phyloP scores from a whole-genome alignment of 176 grass and related monocot genomes.

The Themeda triandra region DNA sequence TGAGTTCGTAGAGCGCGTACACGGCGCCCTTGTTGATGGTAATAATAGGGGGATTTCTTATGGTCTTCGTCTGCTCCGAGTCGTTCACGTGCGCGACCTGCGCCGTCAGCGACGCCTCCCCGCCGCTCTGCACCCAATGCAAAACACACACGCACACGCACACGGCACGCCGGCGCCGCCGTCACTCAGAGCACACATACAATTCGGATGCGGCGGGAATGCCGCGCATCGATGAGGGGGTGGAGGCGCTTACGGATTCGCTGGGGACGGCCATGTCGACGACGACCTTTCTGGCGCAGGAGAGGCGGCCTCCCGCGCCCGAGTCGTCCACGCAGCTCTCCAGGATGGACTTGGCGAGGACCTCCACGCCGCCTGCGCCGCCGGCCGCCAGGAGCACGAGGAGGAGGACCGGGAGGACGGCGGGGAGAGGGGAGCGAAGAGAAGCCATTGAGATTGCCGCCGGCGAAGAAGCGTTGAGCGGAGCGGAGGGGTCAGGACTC shows the following conservation, averaged over 20 bases:
- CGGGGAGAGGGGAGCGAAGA: background rate
- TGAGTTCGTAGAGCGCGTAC: slow-evolving; percentile 56
- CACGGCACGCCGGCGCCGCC: background rate
- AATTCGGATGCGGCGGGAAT: background rate
- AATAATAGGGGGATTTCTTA: slow-evolving; percentile 59
- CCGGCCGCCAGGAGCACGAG: background rate
- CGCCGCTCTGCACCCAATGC: slow-evolving; percentile 60
- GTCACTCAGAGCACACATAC: background rate
- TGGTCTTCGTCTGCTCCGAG: slow-evolving; percentile 28
- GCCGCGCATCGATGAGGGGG: background rate
- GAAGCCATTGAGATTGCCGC: background rate
- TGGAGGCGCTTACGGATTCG: slow-evolving; percentile 34
- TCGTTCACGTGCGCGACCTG: slow-evolving; percentile 54
- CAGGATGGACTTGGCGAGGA: slow-evolving; percentile 73
- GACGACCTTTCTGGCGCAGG: slow-evolving; percentile 66
- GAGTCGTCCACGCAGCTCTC: slow-evolving; percentile 46
- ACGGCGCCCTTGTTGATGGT: slow-evolving; percentile 61
- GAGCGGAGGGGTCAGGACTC: background rate
- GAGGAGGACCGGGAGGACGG: slow-evolving; percentile 3
- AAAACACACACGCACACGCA: background rate
- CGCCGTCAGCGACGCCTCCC: slow-evolving; percentile 68
- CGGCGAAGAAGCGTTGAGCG: background rate
- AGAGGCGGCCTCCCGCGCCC: slow-evolving; percentile 29
- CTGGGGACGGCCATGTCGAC: slow-evolving; percentile 68
- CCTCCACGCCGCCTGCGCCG: slow-evolving; percentile 24